phyloP scores from a whole-genome alignment of 2,329 filamentous ascomycete genomes.

The Harringtonia lauricola region DNA sequence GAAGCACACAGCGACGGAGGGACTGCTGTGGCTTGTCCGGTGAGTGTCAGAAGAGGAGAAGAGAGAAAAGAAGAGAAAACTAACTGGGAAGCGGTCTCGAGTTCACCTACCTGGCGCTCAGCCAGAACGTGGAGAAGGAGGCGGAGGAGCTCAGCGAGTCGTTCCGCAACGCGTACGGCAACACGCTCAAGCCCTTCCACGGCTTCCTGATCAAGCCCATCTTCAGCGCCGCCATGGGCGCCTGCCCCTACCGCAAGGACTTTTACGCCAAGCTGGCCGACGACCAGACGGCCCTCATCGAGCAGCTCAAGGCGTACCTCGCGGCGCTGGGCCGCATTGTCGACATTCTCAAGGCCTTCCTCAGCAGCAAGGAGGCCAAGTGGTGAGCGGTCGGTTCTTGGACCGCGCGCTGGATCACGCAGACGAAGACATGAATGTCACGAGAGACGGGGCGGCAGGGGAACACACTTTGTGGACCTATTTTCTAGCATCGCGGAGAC shows the following conservation, averaged over 20 bases:
- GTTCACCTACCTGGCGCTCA: conserved; percentile 80
- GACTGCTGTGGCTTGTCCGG: conserved; percentile 83
- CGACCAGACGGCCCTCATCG: conserved; percentile 49
- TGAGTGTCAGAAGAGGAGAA: too few species aligned
- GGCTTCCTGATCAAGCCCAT: conserved; percentile 81
- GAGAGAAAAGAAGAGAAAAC: too few species aligned
- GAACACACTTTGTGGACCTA: too few species aligned
- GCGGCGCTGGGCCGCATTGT: conserved; percentile 68
- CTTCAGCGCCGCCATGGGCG: conserved; percentile 87
- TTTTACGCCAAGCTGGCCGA: conserved; percentile 82
- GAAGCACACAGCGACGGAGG: conserved; percentile 82
- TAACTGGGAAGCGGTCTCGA: conserved; percentile 63
- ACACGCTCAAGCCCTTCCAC: conserved; percentile 87
- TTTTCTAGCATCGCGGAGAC: too few species aligned
- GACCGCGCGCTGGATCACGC: too few species aligned
- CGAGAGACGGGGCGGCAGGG: too few species aligned
- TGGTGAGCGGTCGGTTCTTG: too few species aligned
- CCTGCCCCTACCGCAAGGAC: conserved; percentile 84
- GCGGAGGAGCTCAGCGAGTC: conserved; percentile 70
- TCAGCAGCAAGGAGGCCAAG: conserved; percentile 45
- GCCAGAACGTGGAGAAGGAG: conserved; percentile 59
- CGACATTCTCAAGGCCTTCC: conserved; percentile 56
- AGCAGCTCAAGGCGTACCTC: conserved; percentile 61
- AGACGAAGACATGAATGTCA: too few species aligned
- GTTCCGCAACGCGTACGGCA: conserved; percentile 76